A percentile compares a stretch with the other conserved stretches of the same genome.
Conservation (phyloP, 192 early-diverging fungal genomes). For the Coemansia nantahalensis region DNA sequence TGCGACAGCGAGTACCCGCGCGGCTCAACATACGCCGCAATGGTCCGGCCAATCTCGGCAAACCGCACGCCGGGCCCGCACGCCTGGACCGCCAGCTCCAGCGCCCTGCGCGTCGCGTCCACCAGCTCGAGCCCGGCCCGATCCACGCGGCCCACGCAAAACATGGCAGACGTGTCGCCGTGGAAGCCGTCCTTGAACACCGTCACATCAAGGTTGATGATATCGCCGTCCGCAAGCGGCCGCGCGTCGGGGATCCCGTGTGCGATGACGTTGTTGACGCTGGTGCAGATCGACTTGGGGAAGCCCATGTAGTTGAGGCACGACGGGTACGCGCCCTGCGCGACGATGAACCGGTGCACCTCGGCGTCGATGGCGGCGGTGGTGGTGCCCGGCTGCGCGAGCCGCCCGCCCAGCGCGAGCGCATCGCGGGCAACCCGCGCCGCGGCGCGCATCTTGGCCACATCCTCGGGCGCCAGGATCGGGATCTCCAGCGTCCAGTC, state of each 20-base stretch:
- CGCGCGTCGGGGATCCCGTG: constrained; percentile 72
- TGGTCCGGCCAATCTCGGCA: constrained; percentile 62
- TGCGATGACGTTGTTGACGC: constrained; percentile 80
- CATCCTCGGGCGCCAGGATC: constrained; percentile 33
- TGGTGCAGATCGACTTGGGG: constrained; percentile 74
- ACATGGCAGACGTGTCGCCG: constrained; percentile 69
- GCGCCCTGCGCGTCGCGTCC: constrained; percentile 55
- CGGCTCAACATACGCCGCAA: constrained; percentile 44
- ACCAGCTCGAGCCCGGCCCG: constrained; percentile 55
- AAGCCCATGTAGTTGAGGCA: constrained; percentile 78
- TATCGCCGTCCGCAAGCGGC: constrained; percentile 62
- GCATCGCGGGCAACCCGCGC: constrained; percentile 59
- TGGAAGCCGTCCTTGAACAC: constrained; percentile 65
- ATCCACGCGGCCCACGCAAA: constrained; percentile 64
- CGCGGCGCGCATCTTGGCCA: constrained; percentile 51
- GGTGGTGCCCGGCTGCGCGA: constrained; percentile 52
- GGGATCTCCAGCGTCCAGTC: constrained; percentile 51
- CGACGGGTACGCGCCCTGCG: constrained; percentile 64
- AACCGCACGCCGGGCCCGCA: constrained; percentile 75
- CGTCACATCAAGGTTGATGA: constrained; percentile 80
- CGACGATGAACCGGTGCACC: constrained; percentile 58
- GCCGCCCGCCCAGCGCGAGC: constrained; percentile 53
- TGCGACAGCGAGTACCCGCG: constrained; percentile 62
- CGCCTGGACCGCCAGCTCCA: constrained; percentile 61
- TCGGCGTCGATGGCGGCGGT: constrained; percentile 53